Evolutionary conservation across 768 basidiomycete species (phyloP).

Genomic region (Suillus occidentalis): DNA sequence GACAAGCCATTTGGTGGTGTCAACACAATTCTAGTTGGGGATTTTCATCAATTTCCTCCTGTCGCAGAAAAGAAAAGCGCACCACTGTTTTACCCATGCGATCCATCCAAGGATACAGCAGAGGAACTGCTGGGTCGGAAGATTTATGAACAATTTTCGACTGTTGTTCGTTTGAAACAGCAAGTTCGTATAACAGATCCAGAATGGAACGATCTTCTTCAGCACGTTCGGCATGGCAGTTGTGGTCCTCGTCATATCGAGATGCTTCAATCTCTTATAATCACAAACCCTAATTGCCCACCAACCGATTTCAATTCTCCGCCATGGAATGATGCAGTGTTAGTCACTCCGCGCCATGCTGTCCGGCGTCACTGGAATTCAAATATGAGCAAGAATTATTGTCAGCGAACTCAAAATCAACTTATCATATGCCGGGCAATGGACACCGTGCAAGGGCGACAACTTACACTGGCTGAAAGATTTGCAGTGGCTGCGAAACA

Average conservation of each 20-base stretch:
- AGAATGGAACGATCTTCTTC: too few relatives aligned
- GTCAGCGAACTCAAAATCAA: conserved; percentile 26
- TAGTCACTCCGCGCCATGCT: neutral
- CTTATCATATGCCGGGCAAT: too few relatives aligned
- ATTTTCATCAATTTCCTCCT: conserved; percentile 36
- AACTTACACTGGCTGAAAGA: conserved; percentile 17
- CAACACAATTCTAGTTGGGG: conserved; percentile 41
- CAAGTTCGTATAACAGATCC: too few relatives aligned
- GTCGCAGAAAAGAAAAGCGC: neutral
- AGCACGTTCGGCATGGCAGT: too few relatives aligned
- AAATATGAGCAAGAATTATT: conserved; percentile 13
- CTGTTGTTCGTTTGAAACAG: too few relatives aligned
- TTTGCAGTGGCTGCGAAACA: conserved; percentile 13
- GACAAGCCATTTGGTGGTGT: conserved; percentile 30
- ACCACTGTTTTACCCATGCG: conserved; percentile 16
- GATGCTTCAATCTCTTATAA: neutral
- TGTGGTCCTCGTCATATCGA: neutral
- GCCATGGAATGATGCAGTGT: neutral
- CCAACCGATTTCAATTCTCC: neutral
- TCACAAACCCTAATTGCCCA: neutral
- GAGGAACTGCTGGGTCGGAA: too few relatives aligned
- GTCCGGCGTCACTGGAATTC: conserved; percentile 36
- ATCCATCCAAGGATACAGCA: conserved; percentile 5
- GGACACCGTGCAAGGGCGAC: too few relatives aligned
- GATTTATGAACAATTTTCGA: too few relatives aligned